Base-by-base conservation (phyloP, 2,329 filamentous ascomycete species). In the Aspergillus unguis region DNA sequence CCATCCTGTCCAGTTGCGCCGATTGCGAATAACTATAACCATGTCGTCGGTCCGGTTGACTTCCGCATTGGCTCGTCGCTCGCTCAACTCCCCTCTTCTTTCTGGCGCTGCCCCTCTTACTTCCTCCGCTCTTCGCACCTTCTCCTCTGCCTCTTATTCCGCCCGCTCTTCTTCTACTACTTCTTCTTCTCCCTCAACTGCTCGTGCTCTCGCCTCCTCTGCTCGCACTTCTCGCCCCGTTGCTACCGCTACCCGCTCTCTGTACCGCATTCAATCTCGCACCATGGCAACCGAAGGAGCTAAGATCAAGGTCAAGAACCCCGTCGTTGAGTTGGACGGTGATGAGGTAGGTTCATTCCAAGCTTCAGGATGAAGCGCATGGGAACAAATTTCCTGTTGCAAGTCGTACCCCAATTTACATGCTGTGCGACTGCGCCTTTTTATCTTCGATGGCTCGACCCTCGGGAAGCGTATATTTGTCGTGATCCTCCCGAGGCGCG, bases 301-400 rank as follows among this genome's bases (percentile, higher is more conserved):
- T 69, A 99, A 97, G 87, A 97, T 97, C 83, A 94, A 95, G 84
- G 94, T 99, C 80, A 92, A 95, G 85, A 97, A 96, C 77, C 94
- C 94, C 62, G 86, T 99, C 72, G 94, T 99, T 74, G 94, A 97
- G 80, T 84, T 97, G 67, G 92, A 97, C 73, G 92, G 92, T 69
- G 84, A 86, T 74, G 85, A 86, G 71, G 73, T 74, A 71, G 55
- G 69, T 52, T 42, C 27, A 23, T 47, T 57, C 58, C 41, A 37
- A 28, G 50, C n/a, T 9, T 43, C 38, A 48, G 32, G 5, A 48
- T 38, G 37, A 43, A 32, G 29, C 27, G 28, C 40, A 31, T 23
- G 42, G 28, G 40, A 50, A 50, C 47, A 50, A 32, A 44, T 25
- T 47, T 36, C 36, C 33, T 31, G 23, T 48, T 28, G 40, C 33